phyloP scores from a whole-genome alignment of 2,329 filamentous ascomycete genomes.

The Penicillium sp. region DNA sequence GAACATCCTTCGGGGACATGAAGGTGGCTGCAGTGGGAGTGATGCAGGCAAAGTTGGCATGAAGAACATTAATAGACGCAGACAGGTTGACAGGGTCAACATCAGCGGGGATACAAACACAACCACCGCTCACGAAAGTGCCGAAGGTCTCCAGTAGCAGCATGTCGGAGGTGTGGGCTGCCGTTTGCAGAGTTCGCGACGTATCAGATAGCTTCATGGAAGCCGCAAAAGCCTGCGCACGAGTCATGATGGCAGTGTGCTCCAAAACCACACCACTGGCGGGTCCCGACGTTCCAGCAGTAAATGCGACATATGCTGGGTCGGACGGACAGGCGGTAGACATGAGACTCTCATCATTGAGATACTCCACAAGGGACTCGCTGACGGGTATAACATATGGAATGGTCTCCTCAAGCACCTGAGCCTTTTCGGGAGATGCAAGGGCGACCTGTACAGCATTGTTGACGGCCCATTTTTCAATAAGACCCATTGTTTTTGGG shows the following conservation, averaged over 20 bases:
- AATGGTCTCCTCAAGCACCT: conserved; percentile 41
- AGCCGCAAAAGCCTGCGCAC: conserved; percentile 28
- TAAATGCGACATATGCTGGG: conserved; percentile 35
- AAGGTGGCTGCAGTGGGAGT: conserved; percentile 28
- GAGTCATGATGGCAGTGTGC: conserved; percentile 31
- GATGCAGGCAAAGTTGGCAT: conserved; percentile 32
- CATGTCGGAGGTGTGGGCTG: conserved; percentile 46
- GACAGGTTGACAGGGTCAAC: conserved; percentile 52
- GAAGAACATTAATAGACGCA: conserved; percentile 44
- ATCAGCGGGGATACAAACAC: conserved; percentile 46
- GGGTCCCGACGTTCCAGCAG: conserved; percentile 29
- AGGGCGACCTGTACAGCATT: conserved; percentile 40
- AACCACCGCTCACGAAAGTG: conserved; percentile 42
- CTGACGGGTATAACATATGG: conserved; percentile 38
- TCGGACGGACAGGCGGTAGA: conserved; percentile 13
- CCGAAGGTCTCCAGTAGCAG: conserved; percentile 41
- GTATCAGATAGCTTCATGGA: conserved; percentile 18
- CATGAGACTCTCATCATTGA: conserved; percentile 17
- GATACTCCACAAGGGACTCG: conserved; percentile 33
- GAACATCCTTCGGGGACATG: conserved; percentile 28
- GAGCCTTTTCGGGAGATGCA: conserved; percentile 35
- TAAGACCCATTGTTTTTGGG: conserved; percentile 26
- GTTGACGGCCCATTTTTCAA: conserved; percentile 40
- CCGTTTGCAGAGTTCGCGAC: conserved; percentile 40
- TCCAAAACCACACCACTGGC: conserved; percentile 38